phyloP scores from a whole-genome alignment of 2,329 filamentous ascomycete species.

The Neocatenulostroma microsporum region DNA sequence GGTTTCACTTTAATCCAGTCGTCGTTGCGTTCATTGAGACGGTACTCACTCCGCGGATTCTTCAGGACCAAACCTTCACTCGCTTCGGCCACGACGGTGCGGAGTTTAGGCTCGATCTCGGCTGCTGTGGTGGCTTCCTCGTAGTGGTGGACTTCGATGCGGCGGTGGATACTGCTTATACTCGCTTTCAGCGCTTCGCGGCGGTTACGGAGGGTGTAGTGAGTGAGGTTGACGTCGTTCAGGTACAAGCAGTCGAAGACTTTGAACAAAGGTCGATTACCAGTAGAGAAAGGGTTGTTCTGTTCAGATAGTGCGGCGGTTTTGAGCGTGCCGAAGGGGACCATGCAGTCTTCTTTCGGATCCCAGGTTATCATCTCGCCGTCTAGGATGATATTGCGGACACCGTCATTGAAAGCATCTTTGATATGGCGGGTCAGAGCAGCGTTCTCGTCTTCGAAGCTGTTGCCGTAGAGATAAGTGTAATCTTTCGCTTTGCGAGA shows the following conservation, averaged over 20 bases:
- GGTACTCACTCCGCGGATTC: slow-evolving; percentile 80
- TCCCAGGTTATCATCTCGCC: slow-evolving; percentile 99
- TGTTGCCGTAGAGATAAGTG: slow-evolving; percentile 81
- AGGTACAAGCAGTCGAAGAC: slow-evolving; percentile 89
- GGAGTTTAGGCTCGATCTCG: slow-evolving; percentile 70
- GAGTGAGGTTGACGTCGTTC: slow-evolving; percentile 71
- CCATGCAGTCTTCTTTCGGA: slow-evolving; percentile 70
- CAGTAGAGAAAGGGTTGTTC: slow-evolving; percentile 59
- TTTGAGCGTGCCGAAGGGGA: slow-evolving; percentile 88
- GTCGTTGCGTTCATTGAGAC: slow-evolving; percentile 80
- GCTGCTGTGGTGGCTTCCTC: slow-evolving; percentile 57
- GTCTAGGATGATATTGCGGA: slow-evolving; percentile 83
- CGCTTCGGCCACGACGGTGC: slow-evolving; percentile 74
- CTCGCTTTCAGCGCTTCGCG: slow-evolving; percentile 64
- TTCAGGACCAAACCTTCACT: slow-evolving; percentile 91
- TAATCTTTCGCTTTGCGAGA: slow-evolving; percentile 96
- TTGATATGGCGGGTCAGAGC: slow-evolving; percentile 73
- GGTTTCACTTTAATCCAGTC: slow-evolving; percentile 99
- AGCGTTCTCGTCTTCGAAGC: slow-evolving; percentile 64
- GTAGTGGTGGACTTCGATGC: slow-evolving; percentile 76
- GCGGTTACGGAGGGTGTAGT: slow-evolving; percentile 75
- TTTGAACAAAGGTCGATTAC: slow-evolving; percentile 69
- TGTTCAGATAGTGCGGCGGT: slow-evolving; percentile 77
- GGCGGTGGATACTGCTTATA: slow-evolving; percentile 62
- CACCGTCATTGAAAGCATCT: slow-evolving; percentile 66